Evolutionary conservation across 208 protist species (phyloP).

Genomic region (Acanthamoeba castellanii): DNA sequence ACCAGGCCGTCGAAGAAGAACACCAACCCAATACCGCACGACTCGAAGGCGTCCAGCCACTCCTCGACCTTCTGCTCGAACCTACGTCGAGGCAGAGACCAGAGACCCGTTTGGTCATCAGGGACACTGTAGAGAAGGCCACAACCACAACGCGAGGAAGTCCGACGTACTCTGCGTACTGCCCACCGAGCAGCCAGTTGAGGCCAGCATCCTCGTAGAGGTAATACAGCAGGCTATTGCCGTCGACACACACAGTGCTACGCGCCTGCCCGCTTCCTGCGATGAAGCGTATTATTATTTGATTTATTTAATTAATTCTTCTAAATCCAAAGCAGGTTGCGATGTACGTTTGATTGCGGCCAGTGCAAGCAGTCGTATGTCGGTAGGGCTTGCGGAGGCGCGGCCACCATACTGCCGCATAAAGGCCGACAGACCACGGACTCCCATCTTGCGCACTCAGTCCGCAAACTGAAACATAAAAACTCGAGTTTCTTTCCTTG

Average conservation of each 20-base stretch:
- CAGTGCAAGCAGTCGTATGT: neutral
- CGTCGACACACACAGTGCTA: slow-evolving; percentile 5
- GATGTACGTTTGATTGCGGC: neutral
- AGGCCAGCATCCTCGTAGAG: slow-evolving; percentile 15
- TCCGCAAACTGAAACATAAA: no score
- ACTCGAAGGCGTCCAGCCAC: slow-evolving; percentile 25
- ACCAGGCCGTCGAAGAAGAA: slow-evolving; percentile 54
- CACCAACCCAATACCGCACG: neutral
- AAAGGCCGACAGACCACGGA: slow-evolving; percentile 2
- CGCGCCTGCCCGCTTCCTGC: neutral
- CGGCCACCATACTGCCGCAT: slow-evolving; percentile 22
- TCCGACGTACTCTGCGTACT: slow-evolving; percentile 7
- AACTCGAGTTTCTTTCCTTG: no score
- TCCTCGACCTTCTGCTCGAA: neutral
- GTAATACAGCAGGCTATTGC: slow-evolving; percentile 41
- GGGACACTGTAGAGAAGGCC: neutral
- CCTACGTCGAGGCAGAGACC: neutral
- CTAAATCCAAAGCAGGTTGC: neutral
- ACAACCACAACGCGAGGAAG: neutral
- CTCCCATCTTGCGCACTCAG: neutral
- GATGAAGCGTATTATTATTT: neutral
- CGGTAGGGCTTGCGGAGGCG: neutral
- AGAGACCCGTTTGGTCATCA: neutral
- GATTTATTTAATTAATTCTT: neutral
- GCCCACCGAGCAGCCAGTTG: slow-evolving; percentile 56